Base-by-base conservation (phyloP, 495 filamentous ascomycete genomes). In the Parathielavia appendiculata region DNA sequence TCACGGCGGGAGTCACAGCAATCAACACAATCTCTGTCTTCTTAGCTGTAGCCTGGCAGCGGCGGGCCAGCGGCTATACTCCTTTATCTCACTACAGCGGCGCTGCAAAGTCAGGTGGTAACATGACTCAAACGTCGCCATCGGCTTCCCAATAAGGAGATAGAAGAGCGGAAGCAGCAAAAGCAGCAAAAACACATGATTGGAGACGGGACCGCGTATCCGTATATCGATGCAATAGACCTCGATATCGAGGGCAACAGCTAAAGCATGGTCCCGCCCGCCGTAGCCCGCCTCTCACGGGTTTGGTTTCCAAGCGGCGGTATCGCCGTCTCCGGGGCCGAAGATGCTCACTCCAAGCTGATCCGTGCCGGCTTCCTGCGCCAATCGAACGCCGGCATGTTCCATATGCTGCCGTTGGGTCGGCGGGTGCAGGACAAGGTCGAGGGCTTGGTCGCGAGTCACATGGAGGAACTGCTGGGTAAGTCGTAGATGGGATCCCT, bases 371-470 rank as follows among this genome's bases (percentile, higher is more conserved):
- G 92, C 1, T 95, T 89, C 62, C 68, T 96, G 26, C 86, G 90
- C 56, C 90, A 92, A 84, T 87, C 90, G 40, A 84, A 95, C 62
- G 82, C 92, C 5, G 95, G 93, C 6, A 81, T 98, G 36, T 97
- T 97, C 69, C 95, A 98, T 70, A 79, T 96, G 65, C 78, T 98
- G 10, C 93, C 93, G 1, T 76, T 98, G n/a, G 93, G 93, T 4
- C 77, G 89, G 38, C 79, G 90, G 34, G 90, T 97, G 0, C 91
- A 96, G 66, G 84, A 90, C 48, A 98, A 97, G 69, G 69, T 97
- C 30, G 90, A 97, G 63, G 69, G 69, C 5, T 75, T 97, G 5
- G 87, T 98, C 68, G 91, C 95, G 59, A 90, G 87, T 67, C 85
- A 96, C 67, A 97, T 98, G 93, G 75, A 78, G 30, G 76, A 67